phyloP scores from a whole-genome alignment of 2,329 filamentous ascomycete species.

The Penicillium brasilianum region DNA sequence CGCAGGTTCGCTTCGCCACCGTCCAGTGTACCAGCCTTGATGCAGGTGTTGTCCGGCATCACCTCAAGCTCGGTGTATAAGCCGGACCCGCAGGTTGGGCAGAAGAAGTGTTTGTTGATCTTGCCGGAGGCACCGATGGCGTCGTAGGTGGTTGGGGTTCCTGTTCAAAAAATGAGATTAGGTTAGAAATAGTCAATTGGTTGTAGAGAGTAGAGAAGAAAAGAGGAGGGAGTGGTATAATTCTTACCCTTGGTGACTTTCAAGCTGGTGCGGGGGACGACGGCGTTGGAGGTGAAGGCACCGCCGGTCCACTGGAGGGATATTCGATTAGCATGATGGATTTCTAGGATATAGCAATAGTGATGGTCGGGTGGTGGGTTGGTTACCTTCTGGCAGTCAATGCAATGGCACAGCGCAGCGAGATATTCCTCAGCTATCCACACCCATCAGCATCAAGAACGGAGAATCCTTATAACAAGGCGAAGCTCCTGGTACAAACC shows the following conservation, averaged over 20 bases:
- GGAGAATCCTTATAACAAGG: background rate
- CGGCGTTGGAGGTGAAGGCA: constrained; percentile 61
- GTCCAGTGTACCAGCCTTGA: constrained; percentile 61
- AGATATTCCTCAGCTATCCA: constrained; percentile 47
- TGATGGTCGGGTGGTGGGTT: background rate
- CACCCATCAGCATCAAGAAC: background rate
- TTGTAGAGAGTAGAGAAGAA: background rate
- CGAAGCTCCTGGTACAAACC: constrained; percentile 23
- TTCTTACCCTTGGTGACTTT: constrained; percentile 53
- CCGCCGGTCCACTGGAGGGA: constrained; percentile 54
- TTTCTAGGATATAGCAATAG: background rate
- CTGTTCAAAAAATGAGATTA: constrained; percentile 31
- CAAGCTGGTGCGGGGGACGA: constrained; percentile 55
- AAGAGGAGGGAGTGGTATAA: background rate
- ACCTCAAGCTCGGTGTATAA: constrained; percentile 60
- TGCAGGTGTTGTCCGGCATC: constrained; percentile 56
- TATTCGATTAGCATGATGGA: background rate
- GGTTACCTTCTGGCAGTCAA: constrained; percentile 60
- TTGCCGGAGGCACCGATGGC: constrained; percentile 57
- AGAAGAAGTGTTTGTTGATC: constrained; percentile 63
- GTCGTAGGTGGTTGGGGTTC: constrained; percentile 56
- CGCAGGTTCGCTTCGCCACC: constrained; percentile 52
- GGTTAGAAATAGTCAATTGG: background rate
- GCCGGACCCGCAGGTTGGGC: constrained; percentile 56
- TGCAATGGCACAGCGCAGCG: constrained; percentile 59